These are phyloP conservation scores for Besnoitia besnoiti DNA, from an alignment of 169 alveolate species.

Conservation along the genomic window DNA sequence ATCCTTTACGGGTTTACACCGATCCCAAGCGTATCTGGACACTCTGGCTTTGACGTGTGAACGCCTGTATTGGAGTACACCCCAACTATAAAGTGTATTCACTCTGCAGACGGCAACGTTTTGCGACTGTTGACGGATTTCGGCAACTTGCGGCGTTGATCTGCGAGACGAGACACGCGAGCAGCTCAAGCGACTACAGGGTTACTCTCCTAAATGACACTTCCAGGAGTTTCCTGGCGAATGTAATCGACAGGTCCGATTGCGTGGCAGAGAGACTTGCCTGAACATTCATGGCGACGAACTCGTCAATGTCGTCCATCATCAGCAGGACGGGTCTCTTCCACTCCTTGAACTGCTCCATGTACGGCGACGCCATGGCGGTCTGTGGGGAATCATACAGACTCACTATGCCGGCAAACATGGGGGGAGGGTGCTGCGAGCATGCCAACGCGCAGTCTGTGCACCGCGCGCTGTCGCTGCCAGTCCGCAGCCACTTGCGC, in stretches of 20 bases:
- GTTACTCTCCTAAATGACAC: no score
- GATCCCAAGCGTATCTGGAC: no score
- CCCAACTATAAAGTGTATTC: slow-evolving; percentile 70
- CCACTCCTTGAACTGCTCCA: slow-evolving; percentile 82
- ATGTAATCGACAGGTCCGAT: no score
- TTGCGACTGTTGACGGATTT: no score
- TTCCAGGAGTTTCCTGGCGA: no score
- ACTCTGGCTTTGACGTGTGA: no score
- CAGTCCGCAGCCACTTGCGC: background rate
- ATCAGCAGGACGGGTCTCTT: slow-evolving; percentile 83
- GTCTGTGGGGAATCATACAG: slow-evolving; percentile 65
- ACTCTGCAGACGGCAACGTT: slow-evolving; percentile 71
- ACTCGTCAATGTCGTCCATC: slow-evolving; percentile 90
- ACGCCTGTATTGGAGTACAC: slow-evolving; percentile 67
- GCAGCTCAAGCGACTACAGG: no score
- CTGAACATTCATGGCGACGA: slow-evolving; percentile 84
- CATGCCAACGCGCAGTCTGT: background rate
- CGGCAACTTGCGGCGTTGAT: no score
- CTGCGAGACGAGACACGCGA: no score
- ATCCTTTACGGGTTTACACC: no score
- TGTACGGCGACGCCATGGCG: slow-evolving; percentile 89
- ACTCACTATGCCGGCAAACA: background rate
- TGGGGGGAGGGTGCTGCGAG: background rate
- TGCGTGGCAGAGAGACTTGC: no score
- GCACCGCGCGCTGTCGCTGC: background rate